These are phyloP conservation scores for Orobanche coerulescens DNA, from an alignment of 257 asterid genomes.

Conservation along the genomic window DNA sequence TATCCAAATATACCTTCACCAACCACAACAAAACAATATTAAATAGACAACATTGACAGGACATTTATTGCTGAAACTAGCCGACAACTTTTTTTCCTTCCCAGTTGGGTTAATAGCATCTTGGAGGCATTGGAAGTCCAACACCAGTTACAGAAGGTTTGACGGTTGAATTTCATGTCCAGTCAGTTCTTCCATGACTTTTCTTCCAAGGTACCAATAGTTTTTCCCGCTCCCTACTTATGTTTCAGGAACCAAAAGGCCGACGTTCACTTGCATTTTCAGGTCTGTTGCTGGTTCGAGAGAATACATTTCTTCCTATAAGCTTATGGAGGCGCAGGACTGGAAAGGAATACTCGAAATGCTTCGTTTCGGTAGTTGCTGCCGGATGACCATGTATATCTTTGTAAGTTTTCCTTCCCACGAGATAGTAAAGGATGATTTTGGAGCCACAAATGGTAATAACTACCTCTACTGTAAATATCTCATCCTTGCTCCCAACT, in stretches of 20 bases:
- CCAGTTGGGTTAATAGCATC: slow-evolving; percentile 72
- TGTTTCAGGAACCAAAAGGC: not conserved
- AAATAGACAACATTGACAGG: too few relatives aligned
- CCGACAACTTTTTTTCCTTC: not conserved
- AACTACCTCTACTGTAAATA: not conserved
- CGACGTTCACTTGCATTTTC: not conserved
- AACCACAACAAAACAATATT: too few relatives aligned
- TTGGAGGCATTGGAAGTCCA: slow-evolving; percentile 50
- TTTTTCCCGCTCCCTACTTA: not conserved
- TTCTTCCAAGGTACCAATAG: not conserved
- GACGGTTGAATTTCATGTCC: slow-evolving; percentile 11
- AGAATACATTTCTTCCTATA: too few relatives aligned
- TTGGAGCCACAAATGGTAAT: not conserved
- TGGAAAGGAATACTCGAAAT: not conserved
- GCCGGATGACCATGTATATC: not conserved
- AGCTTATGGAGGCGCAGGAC: not conserved
- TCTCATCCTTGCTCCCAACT: not conserved
- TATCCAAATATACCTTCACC: too few relatives aligned
- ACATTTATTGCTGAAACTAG: too few relatives aligned
- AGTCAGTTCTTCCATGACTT: not conserved
- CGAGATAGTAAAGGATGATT: slow-evolving; percentile 6
- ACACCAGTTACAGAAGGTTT: slow-evolving; percentile 41
- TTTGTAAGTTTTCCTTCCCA: not conserved
- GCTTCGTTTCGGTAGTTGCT: not conserved
- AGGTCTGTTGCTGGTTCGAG: not conserved